Evolutionary conservation across 768 basidiomycete genomes (phyloP), one percentile per base, ranked within the genome.

Genomic region (Tremella fuciformis): DNA sequence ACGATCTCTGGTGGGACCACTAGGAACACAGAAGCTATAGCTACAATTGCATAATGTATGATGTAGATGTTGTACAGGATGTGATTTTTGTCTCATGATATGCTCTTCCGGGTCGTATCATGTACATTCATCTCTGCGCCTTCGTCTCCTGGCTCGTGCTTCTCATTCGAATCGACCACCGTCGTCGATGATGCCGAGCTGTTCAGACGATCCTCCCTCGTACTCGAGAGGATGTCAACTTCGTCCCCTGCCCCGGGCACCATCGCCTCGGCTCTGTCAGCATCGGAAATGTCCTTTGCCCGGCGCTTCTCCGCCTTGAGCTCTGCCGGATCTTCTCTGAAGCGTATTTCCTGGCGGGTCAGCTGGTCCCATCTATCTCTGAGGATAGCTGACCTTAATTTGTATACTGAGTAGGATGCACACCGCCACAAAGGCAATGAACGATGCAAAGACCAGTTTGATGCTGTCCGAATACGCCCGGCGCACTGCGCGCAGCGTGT

Each of bases 401-500:
- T 59, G 56, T 18, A 69, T 56, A 8, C 55, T 53, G 8, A 59
- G 25, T 13, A 68, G 21, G 47, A 76, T 50, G 26, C 63, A 69
- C 1, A 59, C n/a, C 1, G 38, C 67, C 1, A 63, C 54, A 26
- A 66, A 53, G 2, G 59, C 69, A 0, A 62, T 54, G 52, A 67
- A 71, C 37, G 63, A 59, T 25, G 70, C 56, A 53, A 71, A 76
- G 13, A 67, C 63, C 49, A 56, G 58, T 39, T 59, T 48, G 41
- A 76, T 53, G 8, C 66, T 69, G 24, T 41, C 41, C 25, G 63
- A 57, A 38, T 73, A 74, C 2, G 65, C 70, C n/a, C 48, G 55
- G 51, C 59, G 51, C 18, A 72, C 57, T 4, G 26, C 40, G 0
- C 34, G 25, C 15, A 61, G 19, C 18, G 37, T 25, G 8, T 24